Evolutionary conservation across 306 rosid species (phyloP).

Genomic region (Prunus armeniaca): DNA sequence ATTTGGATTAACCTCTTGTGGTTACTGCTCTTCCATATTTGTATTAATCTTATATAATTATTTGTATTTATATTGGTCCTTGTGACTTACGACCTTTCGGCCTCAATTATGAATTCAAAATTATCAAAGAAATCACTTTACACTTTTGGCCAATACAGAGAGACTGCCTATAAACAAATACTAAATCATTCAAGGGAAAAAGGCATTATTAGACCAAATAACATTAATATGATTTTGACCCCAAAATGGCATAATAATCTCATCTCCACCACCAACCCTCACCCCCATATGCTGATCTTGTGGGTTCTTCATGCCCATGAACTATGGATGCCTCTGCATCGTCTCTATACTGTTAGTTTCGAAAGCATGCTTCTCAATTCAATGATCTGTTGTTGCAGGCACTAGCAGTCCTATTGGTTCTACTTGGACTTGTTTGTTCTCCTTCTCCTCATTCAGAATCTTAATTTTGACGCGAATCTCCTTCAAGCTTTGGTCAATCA

Average conservation of each 20-base stretch:
- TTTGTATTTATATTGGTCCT: no score
- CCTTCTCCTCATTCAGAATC: neutral
- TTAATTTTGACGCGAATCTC: slow-evolving; percentile 19
- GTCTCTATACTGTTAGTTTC: no score
- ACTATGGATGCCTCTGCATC: neutral
- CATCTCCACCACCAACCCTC: slow-evolving; percentile 11
- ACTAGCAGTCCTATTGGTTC: neutral
- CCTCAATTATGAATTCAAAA: neutral
- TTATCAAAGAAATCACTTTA: neutral
- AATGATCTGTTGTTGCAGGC: neutral
- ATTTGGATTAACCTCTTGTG: no score
- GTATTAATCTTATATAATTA: no score
- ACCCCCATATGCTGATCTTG: neutral
- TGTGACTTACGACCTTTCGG: no score
- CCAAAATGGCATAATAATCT: slow-evolving; percentile 14
- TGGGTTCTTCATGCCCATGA: slow-evolving; percentile 9
- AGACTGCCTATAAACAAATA: neutral
- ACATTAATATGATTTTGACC: slow-evolving; percentile 3
- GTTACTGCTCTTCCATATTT: no score
- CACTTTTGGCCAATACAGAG: no score
- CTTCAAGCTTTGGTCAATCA: slow-evolving; percentile 28
- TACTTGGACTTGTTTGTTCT: neutral
- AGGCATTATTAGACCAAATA: slow-evolving; percentile 20
- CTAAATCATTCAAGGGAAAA: slow-evolving; percentile 7
- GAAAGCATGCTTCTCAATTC: neutral